Evolutionary conservation across 345 rosid species (phyloP), one percentile per base, ranked within the genome.

Genomic region (Eucalyptus marginata): DNA sequence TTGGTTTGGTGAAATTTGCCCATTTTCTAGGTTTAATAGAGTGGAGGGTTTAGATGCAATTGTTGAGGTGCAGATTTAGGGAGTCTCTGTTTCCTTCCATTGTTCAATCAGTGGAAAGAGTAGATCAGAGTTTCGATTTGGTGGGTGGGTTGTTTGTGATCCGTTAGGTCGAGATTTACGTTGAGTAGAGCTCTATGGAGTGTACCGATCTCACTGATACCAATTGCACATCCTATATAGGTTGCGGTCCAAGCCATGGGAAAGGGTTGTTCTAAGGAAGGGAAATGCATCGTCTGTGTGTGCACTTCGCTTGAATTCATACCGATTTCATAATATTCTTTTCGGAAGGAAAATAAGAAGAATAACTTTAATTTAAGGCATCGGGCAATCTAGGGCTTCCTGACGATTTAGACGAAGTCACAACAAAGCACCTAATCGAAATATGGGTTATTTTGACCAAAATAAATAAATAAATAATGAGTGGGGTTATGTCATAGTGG

Each of bases 311-410:
- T 68, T 9, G 18, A 9, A 17, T 71, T 71, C 25, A 11, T 36
- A 40, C 10, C 18, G 3, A 36, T 36, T 71, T 36, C 46, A 43
- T 11, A 10, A 33, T 36, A 33, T 9, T 71, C 40, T 36, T 68
- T 71, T 2, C 4, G 1, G 5, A 71, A 20, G 83, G 15, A 40
- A 76, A 20, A 5, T 20, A 10, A 76, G 4, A 76, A 5, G 5
- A 36, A 36, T 6, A 20, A 5, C 47, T 10, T 18, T 3, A 33
- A 1, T 71, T 71, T 5, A 33, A 8, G 13, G 11, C 0, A 8
- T 71, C 13, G 8, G 14, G 2, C 2, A 2, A 31, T 68, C 12
- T 2, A 3, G 2, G 12, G 3, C 2, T 33, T 68, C 10, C 0
- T 4, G 2, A 17, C 6, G 5, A 33, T 33, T 0, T 33, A 17